These are phyloP conservation scores for Pichia californica DNA, from an alignment of 805 yeast genomes.

Conservation along the genomic window DNA sequence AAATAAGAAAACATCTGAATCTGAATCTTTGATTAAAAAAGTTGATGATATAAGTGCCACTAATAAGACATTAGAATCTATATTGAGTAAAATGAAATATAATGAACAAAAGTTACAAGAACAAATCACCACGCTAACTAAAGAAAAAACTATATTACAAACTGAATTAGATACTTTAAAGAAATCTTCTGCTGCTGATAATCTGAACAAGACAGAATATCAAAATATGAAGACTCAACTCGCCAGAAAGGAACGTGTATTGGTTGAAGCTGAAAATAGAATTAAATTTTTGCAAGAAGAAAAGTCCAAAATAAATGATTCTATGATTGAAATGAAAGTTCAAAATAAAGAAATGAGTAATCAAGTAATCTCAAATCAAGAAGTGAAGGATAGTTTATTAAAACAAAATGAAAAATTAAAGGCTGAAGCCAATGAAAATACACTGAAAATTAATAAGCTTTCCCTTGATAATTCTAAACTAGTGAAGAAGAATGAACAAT, in stretches of 20 bases:
- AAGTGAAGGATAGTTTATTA: constrained; percentile 35
- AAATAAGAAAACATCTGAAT: constrained; percentile 15
- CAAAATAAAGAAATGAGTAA: constrained; percentile 35
- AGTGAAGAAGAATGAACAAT: constrained; percentile 33
- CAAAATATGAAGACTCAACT: constrained; percentile 40
- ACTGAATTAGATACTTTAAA: constrained; percentile 32
- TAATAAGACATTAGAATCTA: constrained; percentile 6
- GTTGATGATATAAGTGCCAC: constrained; percentile 11
- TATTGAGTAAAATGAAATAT: constrained; percentile 17
- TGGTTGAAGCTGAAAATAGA: constrained; percentile 32
- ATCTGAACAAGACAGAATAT: constrained; percentile 42
- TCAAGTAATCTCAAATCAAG: constrained; percentile 30
- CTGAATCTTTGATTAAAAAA: constrained; percentile 15
- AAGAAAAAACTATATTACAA: constrained; percentile 30
- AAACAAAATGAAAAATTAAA: constrained; percentile 37
- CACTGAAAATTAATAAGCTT: constrained; percentile 34
- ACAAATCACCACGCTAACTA: constrained; percentile 25
- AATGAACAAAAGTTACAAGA: constrained; percentile 29
- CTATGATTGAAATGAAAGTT: constrained; percentile 34
- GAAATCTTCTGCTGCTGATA: constrained; percentile 34
- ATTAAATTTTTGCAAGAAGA: constrained; percentile 34
- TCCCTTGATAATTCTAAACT: constrained; percentile 39
- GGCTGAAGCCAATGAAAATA: constrained; percentile 28
- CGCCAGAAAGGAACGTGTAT: constrained; percentile 37
- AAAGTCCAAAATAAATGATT: constrained; percentile 33